These are phyloP conservation scores for Lophium mytilinum DNA, from an alignment of 495 filamentous ascomycete species.

Conservation along the genomic window DNA sequence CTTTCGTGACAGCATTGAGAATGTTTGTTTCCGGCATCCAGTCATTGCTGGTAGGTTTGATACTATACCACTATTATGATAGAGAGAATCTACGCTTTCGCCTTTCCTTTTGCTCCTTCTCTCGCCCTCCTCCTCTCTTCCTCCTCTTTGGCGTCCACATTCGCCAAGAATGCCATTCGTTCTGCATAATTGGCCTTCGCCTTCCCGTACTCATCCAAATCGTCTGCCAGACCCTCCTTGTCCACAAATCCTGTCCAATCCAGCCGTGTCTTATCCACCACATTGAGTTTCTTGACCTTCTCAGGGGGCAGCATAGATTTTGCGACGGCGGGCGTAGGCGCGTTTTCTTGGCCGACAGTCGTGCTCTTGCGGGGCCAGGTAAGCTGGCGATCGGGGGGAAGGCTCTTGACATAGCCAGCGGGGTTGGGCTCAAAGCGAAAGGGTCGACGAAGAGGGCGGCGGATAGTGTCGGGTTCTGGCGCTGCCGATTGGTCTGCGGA, in stretches of 20 bases:
- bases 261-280: constrained; percentile 87
- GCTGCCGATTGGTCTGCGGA: constrained; percentile 24
- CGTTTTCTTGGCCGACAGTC: constrained; percentile 31
- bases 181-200: constrained; percentile 74
- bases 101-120: constrained; percentile 37
- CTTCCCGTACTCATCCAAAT: constrained; percentile 75
- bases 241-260: constrained; percentile 96
- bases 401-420: constrained; percentile 33
- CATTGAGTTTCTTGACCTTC: constrained; percentile 81
- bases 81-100: no score
- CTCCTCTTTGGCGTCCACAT: constrained; percentile 69
- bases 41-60: no score
- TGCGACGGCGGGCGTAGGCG: constrained; percentile 1
- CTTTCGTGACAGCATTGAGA: no score
- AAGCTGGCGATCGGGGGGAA: constrained; percentile 29
- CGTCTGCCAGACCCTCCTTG: constrained; percentile 82
- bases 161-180: constrained; percentile 80
- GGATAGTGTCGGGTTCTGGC: neutral
- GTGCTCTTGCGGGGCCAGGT: constrained; percentile 33
- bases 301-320: constrained; percentile 7
- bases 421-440: constrained; percentile 75
- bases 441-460: constrained; percentile 59
- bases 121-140: constrained; percentile 59
- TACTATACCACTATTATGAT: no score
- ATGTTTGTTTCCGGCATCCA: no score